phyloP scores from a whole-genome alignment of 768 basidiomycete species.

The Leccinum fibrillosum region DNA sequence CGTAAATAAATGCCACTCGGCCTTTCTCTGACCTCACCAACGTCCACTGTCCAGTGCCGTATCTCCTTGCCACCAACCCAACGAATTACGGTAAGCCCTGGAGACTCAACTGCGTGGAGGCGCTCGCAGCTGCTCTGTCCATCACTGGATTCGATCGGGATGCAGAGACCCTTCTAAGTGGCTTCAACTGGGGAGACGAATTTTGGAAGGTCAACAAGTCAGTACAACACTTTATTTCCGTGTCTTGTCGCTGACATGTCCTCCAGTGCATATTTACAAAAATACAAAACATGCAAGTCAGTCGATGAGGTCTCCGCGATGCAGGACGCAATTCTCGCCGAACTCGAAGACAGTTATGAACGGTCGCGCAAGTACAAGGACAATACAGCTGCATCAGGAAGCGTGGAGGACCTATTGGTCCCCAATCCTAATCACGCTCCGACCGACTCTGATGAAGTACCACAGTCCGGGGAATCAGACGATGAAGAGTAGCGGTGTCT shows the following conservation, averaged over 20 bases:
- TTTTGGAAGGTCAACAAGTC: slow-evolving; percentile 87
- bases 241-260: background rate
- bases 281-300: slow-evolving; percentile 69
- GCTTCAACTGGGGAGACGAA: slow-evolving; percentile 89
- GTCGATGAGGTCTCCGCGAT: slow-evolving; percentile 53
- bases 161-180: slow-evolving; percentile 72
- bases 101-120: slow-evolving; percentile 93
- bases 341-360: slow-evolving; percentile 61
- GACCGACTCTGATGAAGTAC: slow-evolving; percentile 15
- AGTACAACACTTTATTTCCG: background rate
- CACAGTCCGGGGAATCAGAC: background rate
- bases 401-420: slow-evolving; percentile 60
- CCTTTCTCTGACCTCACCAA: background rate
- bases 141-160: slow-evolving; percentile 83
- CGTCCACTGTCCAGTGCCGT: slow-evolving; percentile 64
- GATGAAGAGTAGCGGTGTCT: background rate
- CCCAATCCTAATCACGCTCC: slow-evolving; percentile 63
- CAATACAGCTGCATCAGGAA: slow-evolving; percentile 34
- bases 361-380: slow-evolving; percentile 45
- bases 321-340: slow-evolving; percentile 68
- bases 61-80: slow-evolving; percentile 92
- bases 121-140: slow-evolving; percentile 92
- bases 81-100: slow-evolving; percentile 98
- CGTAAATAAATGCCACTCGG: slow-evolving; percentile 29
- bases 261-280: slow-evolving; percentile 50